phyloP scores from a whole-genome alignment of 2,329 filamentous ascomycete species.

The Ophiocordyceps polyrhachis-furcata region DNA sequence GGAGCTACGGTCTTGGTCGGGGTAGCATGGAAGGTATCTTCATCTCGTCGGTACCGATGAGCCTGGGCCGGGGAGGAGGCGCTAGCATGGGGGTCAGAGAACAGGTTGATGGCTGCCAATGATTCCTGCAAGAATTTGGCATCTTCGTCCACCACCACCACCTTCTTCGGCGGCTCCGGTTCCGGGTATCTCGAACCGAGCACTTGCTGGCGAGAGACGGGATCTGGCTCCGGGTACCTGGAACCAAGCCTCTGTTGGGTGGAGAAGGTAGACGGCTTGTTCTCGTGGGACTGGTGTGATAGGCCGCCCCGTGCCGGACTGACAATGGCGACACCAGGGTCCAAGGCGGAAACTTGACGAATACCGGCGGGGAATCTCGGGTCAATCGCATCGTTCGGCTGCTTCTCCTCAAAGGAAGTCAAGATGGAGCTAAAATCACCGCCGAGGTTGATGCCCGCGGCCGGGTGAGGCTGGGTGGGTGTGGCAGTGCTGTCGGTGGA shows the following conservation, averaged over 20 bases:
- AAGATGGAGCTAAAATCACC: slow-evolving; percentile 40
- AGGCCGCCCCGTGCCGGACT: neutral
- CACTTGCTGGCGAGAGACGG: slow-evolving; percentile 16
- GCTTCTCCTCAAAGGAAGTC: slow-evolving; percentile 33
- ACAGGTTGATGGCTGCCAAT: slow-evolving; percentile 27
- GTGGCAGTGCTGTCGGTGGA: slow-evolving; percentile 36
- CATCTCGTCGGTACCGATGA: slow-evolving; percentile 19
- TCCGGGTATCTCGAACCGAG: slow-evolving; percentile 11
- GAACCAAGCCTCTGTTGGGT: neutral
- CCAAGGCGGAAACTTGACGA: slow-evolving; percentile 25
- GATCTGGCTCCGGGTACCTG: slow-evolving; percentile 6
- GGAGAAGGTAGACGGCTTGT: neutral
- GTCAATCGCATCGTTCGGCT: slow-evolving; percentile 20
- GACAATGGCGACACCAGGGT: slow-evolving; percentile 12
- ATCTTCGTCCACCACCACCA: slow-evolving; percentile 31
- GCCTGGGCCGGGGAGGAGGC: slow-evolving; percentile 5
- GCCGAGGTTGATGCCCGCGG: slow-evolving; percentile 30
- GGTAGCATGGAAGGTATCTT: slow-evolving; percentile 17
- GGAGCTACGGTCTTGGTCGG: slow-evolving; percentile 10
- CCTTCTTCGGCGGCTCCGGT: slow-evolving; percentile 4
- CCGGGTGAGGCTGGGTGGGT: slow-evolving; percentile 23
- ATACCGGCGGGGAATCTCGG: slow-evolving; percentile 27
- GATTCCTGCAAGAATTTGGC: slow-evolving; percentile 33
- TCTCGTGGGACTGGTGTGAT: neutral
- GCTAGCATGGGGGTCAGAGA: slow-evolving; percentile 12